Conservation (phyloP, 768 basidiomycete genomes). For the Saitozyma podzolica region DNA sequence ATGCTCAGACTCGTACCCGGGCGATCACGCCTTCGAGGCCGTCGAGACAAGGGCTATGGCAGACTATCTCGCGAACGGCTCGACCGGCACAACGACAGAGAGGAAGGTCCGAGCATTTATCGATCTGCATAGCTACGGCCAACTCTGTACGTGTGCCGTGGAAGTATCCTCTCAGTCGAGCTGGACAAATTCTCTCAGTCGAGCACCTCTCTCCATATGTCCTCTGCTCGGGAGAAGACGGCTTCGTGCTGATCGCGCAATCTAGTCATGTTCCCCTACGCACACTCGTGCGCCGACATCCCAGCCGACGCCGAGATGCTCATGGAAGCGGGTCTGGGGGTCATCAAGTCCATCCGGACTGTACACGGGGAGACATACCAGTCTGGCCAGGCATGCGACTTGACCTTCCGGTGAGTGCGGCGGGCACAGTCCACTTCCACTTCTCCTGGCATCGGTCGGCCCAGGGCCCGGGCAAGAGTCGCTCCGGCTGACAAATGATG, state of each 20-base stretch:
- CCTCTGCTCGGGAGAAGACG: neutral
- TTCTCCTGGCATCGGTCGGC: neutral
- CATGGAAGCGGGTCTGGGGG: constrained; percentile 70
- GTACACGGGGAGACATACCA: constrained; percentile 64
- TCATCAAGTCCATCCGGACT: constrained; percentile 60
- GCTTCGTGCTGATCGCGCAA: neutral
- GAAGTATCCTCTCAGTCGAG: neutral
- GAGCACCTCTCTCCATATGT: neutral
- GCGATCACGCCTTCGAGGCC: constrained; percentile 70
- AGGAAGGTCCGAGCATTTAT: constrained; percentile 63
- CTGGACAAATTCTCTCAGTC: constrained; percentile 1
- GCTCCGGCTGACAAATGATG: constrained; percentile 24
- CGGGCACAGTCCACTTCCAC: neutral
- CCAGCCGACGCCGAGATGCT: constrained; percentile 75
- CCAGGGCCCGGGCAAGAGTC: neutral
- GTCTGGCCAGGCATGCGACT: constrained; percentile 55
- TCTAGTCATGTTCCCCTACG: constrained; percentile 74
- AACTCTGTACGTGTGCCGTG: constrained; percentile 64
- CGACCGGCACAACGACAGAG: constrained; percentile 12
- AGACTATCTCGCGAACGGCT: constrained; percentile 60
- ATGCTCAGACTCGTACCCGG: constrained; percentile 77
- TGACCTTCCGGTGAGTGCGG: constrained; percentile 47
- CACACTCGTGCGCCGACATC: constrained; percentile 65
- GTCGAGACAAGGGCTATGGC: constrained; percentile 74
- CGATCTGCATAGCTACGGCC: constrained; percentile 78